phyloP scores from a whole-genome alignment of 306 rosid genomes.

The Myrica gale region DNA sequence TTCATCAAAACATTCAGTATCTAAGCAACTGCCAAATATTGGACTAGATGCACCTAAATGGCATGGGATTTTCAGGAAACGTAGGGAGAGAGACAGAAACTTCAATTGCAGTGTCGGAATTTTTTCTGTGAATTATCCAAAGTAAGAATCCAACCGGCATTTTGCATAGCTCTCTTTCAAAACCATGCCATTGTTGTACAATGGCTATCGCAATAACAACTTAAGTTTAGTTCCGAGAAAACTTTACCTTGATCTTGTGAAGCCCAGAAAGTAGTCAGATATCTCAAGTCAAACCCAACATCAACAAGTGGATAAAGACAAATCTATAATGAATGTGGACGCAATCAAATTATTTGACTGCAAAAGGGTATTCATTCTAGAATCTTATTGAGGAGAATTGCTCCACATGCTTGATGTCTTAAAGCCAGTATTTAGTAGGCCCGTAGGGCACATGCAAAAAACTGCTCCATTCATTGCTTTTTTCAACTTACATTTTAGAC shows the following conservation, averaged over 20 bases:
- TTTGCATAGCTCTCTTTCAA: background rate
- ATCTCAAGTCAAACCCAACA: background rate
- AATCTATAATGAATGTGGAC: background rate
- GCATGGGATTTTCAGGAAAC: background rate
- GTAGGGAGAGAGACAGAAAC: background rate
- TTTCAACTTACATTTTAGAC: background rate
- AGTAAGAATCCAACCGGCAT: background rate
- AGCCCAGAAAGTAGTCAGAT: background rate
- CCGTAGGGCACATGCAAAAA: background rate
- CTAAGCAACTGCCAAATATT: background rate
- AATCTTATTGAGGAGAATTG: background rate
- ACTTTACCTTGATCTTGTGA: conserved; percentile 1
- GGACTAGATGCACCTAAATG: background rate
- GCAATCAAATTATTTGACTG: background rate
- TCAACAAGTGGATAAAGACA: background rate
- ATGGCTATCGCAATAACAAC: background rate
- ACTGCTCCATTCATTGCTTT: background rate
- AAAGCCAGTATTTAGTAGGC: background rate
- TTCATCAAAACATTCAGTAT: background rate
- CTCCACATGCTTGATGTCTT: background rate
- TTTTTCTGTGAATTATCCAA: background rate
- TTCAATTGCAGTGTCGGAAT: background rate
- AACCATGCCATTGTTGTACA: background rate
- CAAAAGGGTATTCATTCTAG: background rate
- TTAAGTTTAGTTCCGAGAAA: background rate